phyloP scores from a whole-genome alignment of 83 land plant species.

The Picea abies region DNA sequence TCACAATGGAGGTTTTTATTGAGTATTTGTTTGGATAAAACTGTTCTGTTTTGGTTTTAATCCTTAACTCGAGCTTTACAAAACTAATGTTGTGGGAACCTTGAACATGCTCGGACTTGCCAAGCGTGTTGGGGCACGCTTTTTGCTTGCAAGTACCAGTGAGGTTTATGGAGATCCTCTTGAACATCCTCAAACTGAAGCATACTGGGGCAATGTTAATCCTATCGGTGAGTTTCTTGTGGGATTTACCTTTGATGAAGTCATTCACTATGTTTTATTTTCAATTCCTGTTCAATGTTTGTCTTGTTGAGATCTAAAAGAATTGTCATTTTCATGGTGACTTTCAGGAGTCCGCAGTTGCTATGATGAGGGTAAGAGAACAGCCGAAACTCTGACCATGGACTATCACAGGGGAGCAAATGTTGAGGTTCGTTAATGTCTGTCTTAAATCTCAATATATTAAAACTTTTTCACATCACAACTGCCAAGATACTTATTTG shows the following conservation, averaged over 20 bases:
- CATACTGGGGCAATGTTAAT: slow-evolving; percentile 97
- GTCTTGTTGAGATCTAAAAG: no score
- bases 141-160: slow-evolving; percentile 92
- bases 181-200: slow-evolving; percentile 88
- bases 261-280: no score
- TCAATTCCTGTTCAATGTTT: no score
- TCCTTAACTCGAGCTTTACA: slow-evolving; percentile 44
- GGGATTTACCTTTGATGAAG: not conserved
- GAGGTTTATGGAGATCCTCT: slow-evolving; percentile 98
- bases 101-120: slow-evolving; percentile 96
- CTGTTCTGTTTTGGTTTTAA: not conserved
- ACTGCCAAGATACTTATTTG: no score
- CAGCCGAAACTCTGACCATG: slow-evolving; percentile 91
- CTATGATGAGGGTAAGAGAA: slow-evolving; percentile 89
- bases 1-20: not conserved
- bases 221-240: slow-evolving; percentile 69
- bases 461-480: no score
- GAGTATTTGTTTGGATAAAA: no score
- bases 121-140: slow-evolving; percentile 94
- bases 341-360: slow-evolving; percentile 84
- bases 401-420: slow-evolving; percentile 88
- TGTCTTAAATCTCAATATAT: no score
- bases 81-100: slow-evolving; percentile 98
- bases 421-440: slow-evolving; percentile 50
- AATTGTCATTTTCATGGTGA: no score